Base-by-base conservation (phyloP, 2,329 filamentous ascomycete species). In the Cladosporium sp. region DNA sequence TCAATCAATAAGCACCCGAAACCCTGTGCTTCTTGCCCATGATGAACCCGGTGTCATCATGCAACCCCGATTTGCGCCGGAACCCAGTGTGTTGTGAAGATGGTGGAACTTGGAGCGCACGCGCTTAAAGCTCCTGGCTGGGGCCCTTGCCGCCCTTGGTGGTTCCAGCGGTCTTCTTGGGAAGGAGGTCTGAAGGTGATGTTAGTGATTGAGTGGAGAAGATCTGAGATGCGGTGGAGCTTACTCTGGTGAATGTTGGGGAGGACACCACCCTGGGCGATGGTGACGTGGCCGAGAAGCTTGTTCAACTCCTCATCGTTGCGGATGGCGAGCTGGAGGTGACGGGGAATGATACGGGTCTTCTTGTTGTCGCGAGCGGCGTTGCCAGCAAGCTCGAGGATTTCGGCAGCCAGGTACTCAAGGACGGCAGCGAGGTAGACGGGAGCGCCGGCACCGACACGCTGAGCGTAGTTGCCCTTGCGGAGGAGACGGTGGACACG, bases 231-330 rank as follows among this genome's bases (percentile, higher is more conserved):
- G n/a, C 52, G 55, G 69, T 34, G 66, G 60, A 68, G 72, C 92
- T 75, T 88, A 96, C 92, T 97, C 85, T 95, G 92, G 86, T 96
- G 92, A 75, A 97, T 97, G 88, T 96, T 96, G 82, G 93, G 93
- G 71, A 97, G 87, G 74, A 97, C 93, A 93, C 92, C 92, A 86
- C 92, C 93, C 85, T 97, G 93, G 80, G 93, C 93, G 77, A 97
- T 97, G 80, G 93, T 97, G 83, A 97, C 93, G 80, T 96, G 92
- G 67, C 93, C 93, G 72, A 97, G 87, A 70, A 96, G 90, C 88
- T 97, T 98, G 91, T 98, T 97, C 91, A 98, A 83, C 85, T 99
- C 95, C 88, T 98, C 94, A 82, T 98, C 94, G 85, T 97, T 97
- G 79, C 95, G 90, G 86, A 99, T 99, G 83, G 95, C 95, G 75